Evolutionary conservation across 441 rosid species (phyloP), one percentile per base, ranked within the genome.

Genomic region (Geranium incanum): DNA sequence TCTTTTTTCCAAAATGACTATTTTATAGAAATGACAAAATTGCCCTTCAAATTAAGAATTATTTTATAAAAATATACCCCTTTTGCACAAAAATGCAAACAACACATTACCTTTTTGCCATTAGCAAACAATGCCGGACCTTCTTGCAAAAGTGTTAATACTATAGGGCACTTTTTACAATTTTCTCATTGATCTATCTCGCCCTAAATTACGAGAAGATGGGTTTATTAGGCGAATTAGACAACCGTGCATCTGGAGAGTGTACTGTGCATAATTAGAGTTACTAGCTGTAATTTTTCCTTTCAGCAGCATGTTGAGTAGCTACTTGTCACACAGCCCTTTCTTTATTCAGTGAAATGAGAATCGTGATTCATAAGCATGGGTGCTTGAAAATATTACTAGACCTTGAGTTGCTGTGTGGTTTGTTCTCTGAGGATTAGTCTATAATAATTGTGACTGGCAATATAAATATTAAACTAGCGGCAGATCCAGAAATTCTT

Each of bases 211-310:
- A 13, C 3, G 11, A 1, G 52, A 9, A 13, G 12, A 45, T 13
- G 52, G 2, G 11, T 13, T 45, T 13, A 45, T 48, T 48, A 48
- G 57, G 57, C 5, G n/a, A 48, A 48, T 48, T 48, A 48, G 57
- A 48, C 16, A 3, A 48, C 57, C 5, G 57, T 12, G 57, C n/a
- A 12, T 48, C 57, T 48, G 57, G n/a, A 48, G 57, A 48, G 57
- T 48, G n/a, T 48, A 48, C n/a, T 48, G 57, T 48, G 57, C 16
- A 48, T 48, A 48, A 48, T 12, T 48, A 48, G 16, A n/a, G 16
- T 48, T 15, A 48, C 57, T 48, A 48, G 57, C 57, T 48, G 57
- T 48, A 48, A 48, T 48, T 48, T 28, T 48, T 48, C 57, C 57
- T 48, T 48, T 48, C 57, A 48, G 6, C 16, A 48, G 57, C 57